phyloP scores from a whole-genome alignment of 352 stramenopile species.

The Peronospora destructor region DNA sequence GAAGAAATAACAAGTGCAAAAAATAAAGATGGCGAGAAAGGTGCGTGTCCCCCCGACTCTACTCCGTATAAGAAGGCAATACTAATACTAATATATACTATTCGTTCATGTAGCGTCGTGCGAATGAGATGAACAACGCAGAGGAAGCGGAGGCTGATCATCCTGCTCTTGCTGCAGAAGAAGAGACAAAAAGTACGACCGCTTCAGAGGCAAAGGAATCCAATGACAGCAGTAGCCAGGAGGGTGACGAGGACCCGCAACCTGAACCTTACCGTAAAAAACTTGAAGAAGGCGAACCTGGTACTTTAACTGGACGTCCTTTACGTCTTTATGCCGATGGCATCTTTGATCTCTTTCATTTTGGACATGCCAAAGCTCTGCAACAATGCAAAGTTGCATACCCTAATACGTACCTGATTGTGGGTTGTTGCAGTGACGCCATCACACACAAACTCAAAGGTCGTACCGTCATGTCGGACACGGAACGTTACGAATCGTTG shows the following conservation, averaged over 20 bases:
- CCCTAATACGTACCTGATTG: constrained; percentile 77
- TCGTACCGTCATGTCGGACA: constrained; percentile 83
- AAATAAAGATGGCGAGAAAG: constrained; percentile 27
- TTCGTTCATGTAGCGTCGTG: constrained; percentile 26
- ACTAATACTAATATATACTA: constrained; percentile 11
- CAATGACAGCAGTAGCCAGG: constrained; percentile 20
- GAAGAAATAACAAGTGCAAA: constrained; percentile 5
- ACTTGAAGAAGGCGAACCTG: constrained; percentile 57
- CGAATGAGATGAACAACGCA: constrained; percentile 33
- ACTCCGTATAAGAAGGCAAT: neutral
- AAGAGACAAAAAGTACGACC: constrained; percentile 15
- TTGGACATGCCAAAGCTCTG: constrained; percentile 79
- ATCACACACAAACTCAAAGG: constrained; percentile 85
- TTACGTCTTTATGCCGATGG: constrained; percentile 83
- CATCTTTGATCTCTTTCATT: constrained; percentile 88
- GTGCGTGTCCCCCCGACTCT: constrained; percentile 5
- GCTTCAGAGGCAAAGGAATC: constrained; percentile 14
- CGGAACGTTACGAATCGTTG: constrained; percentile 81
- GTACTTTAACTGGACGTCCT: constrained; percentile 64
- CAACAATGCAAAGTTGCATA: constrained; percentile 86
- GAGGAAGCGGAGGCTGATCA: constrained; percentile 29
- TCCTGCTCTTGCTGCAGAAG: constrained; percentile 8
- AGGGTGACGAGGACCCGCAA: constrained; percentile 20
- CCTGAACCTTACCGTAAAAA: constrained; percentile 53
- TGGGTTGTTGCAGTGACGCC: constrained; percentile 84